Base-by-base conservation (phyloP, 371 early-diverging fungal species). In the Synchytrium microbalum region DNA sequence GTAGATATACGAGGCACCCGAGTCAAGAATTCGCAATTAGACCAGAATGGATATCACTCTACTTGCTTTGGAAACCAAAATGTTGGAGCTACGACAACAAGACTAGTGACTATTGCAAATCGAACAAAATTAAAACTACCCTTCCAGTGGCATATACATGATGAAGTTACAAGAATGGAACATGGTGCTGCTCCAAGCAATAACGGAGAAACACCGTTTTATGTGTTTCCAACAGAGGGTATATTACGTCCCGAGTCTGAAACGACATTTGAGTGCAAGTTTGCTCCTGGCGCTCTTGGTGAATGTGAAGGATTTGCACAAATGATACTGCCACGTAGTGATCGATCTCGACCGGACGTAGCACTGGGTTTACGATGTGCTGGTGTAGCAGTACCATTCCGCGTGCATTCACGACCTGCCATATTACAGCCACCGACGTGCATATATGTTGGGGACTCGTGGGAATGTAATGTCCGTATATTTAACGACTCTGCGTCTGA, bases 401-500 rank as follows among this genome's bases (percentile, higher is more conserved):
- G 53, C n/a, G 69, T 71, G 1, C 13, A 53, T 27, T 25, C 66
- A 2, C 67, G 60, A 53, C 72, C 75, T 0, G 54, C 60, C 25
- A 59, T 79, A 23, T 14, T 79, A 19, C 23, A 66, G 5, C n/a
- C 72, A 13, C 73, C 76, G 2, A 54, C 26, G 28, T 28, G 25
- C 3, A 25, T 75, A 10, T 55, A 51, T 25, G 61, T 65, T 23
- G 72, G 75, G 0, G 32, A 61, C 5, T 54, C 61, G 31, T 67
- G 64, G 64, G 38, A 52, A 2, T 32, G 64, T 5, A 23, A 28
- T 0, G 10, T 79, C 13, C 53, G 53, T n/a, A 25, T 79, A 3
- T 32, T 64, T 13, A 79, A 79, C 63, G 14, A 58, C 14, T 73
- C 73, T 54, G 69, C 73, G 23, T 72, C 76, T 0, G 31, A 60